phyloP scores from a whole-genome alignment of 176 grass and related monocot species.

The Ananas comosus region DNA sequence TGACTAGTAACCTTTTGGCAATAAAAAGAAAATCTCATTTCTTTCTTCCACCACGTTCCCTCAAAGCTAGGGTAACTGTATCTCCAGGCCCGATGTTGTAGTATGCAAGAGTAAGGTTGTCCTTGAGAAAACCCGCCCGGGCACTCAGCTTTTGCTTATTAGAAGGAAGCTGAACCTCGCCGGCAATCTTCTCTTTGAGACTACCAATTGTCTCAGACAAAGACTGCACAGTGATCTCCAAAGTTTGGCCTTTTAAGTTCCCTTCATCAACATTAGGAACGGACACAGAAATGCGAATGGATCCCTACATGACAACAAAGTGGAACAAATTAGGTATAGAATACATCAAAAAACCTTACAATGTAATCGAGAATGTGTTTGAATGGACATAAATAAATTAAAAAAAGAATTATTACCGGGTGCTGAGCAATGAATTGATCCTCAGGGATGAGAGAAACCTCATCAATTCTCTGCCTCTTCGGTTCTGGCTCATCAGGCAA shows the following conservation, averaged over 20 bases:
- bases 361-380: not conserved
- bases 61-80: conserved; percentile 63
- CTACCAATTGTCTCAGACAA: conserved; percentile 71
- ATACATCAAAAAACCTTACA: not conserved
- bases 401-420: conserved; percentile 46
- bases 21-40: conserved; percentile 41
- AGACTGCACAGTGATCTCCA: conserved; percentile 75
- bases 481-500: conserved; percentile 93
- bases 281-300: conserved; percentile 57
- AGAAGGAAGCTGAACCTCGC: conserved; percentile 88
- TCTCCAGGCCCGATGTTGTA: conserved; percentile 85
- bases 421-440: conserved; percentile 85
- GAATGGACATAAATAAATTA: not conserved
- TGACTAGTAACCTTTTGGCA: not conserved
- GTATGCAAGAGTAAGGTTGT: conserved; percentile 88
- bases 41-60: conserved; percentile 96
- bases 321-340: conserved; percentile 18
- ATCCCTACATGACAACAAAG: conserved; percentile 40
- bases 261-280: conserved; percentile 95
- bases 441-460: conserved; percentile 63
- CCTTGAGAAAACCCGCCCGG: conserved; percentile 78
- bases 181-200: conserved; percentile 95
- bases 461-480: conserved; percentile 77
- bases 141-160: conserved; percentile 92
- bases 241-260: conserved; percentile 81